These are phyloP conservation scores for Solanum megistacrolobum DNA, from an alignment of 257 asterid genomes.

Conservation along the genomic window DNA sequence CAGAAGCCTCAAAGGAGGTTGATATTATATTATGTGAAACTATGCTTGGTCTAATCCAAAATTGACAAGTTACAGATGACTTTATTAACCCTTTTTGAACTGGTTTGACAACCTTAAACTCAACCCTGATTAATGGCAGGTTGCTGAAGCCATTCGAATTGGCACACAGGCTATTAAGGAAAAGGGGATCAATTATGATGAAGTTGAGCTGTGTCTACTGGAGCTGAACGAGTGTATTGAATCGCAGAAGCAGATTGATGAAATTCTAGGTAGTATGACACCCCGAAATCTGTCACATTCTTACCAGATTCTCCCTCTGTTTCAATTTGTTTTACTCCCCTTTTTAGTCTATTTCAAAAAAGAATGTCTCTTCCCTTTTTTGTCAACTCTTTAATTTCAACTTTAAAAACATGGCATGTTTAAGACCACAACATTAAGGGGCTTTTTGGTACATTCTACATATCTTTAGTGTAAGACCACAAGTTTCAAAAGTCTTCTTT, in stretches of 20 bases:
- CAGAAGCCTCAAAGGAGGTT: constrained; percentile 83
- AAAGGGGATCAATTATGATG: constrained; percentile 44
- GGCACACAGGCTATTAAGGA: constrained; percentile 55
- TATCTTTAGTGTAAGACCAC: not conserved
- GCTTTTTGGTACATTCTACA: not conserved
- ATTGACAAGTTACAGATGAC: not conserved
- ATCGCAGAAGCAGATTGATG: constrained; percentile 55
- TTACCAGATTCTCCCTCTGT: not conserved
- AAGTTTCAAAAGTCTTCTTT: not conserved
- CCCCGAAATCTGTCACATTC: not conserved
- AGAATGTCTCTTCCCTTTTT: not conserved
- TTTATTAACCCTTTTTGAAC: not conserved
- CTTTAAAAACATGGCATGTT: not conserved
- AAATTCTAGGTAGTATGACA: constrained; percentile 37
- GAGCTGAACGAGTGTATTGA: constrained; percentile 54
- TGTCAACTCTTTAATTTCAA: not conserved
- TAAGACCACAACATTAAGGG: not conserved
- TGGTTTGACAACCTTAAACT: not conserved
- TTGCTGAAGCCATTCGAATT: constrained; percentile 61
- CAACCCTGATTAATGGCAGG: constrained; percentile 31
- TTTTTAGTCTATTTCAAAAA: not conserved
- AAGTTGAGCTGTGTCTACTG: constrained; percentile 56
- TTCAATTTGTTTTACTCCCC: not conserved
- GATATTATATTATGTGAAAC: not conserved
- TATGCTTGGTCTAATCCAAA: not conserved